A percentile compares a stretch with the other conserved stretches of the same genome.
phyloP scores from a whole-genome alignment of 2,329 filamentous ascomycete genomes.

The Pyrenophora seminiperda region DNA sequence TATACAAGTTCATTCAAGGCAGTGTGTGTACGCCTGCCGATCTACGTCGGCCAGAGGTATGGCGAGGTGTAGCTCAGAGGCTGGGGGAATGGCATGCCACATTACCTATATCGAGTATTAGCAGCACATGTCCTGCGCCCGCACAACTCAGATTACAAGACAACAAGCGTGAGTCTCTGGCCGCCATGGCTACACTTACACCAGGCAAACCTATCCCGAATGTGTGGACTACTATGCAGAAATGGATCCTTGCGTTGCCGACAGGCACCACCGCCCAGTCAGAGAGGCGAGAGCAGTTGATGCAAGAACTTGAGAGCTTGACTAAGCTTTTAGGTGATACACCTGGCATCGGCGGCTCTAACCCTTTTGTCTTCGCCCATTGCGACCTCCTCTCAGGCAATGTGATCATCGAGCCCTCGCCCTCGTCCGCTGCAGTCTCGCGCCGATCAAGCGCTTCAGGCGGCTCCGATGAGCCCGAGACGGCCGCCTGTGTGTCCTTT shows the following conservation, averaged over 20 bases:
- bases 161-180: constrained; percentile 47
- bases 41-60: constrained; percentile 74
- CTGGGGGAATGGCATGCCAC: constrained; percentile 92
- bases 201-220: constrained; percentile 78
- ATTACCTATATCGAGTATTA: constrained; percentile 61
- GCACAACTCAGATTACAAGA: constrained; percentile 37
- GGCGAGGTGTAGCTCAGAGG: constrained; percentile 79
- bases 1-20: constrained; percentile 89
- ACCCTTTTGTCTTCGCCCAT: constrained; percentile 88
- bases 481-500: constrained; percentile 59
- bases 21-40: constrained; percentile 80
- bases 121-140: constrained; percentile 46
- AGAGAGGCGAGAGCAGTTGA: constrained; percentile 69
- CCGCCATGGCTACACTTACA: constrained; percentile 51
- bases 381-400: constrained; percentile 97
- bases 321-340: constrained; percentile 74
- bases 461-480: constrained; percentile 37
- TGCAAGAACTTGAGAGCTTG: constrained; percentile 74
- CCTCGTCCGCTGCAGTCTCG: constrained; percentile 42
- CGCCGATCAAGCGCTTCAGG: constrained; percentile 42
- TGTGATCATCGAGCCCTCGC: constrained; percentile 76
- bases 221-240: constrained; percentile 93
- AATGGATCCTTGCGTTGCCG: constrained; percentile 89
- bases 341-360: constrained; percentile 69
- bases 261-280: constrained; percentile 71